Conservation (phyloP, 139 green algal species). For the Chlorella sp. region DNA sequence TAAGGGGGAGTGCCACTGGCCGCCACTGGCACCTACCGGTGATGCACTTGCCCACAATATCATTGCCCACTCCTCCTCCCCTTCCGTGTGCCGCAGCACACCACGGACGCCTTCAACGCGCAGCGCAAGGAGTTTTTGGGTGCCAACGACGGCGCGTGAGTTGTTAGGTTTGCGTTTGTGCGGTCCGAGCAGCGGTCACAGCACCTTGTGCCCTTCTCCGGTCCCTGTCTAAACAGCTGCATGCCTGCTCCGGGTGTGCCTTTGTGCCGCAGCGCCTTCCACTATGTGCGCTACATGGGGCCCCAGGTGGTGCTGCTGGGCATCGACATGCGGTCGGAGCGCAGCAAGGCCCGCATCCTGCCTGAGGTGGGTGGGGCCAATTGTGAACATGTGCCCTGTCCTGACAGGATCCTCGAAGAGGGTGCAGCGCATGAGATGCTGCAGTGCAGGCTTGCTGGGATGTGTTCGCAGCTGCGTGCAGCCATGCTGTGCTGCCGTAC, state of each 20-base stretch:
- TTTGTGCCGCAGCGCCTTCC: constrained; percentile 28
- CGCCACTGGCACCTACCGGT: too few relatives aligned
- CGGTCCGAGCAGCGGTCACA: too few relatives aligned
- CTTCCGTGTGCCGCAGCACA: constrained; percentile 48
- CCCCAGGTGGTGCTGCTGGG: constrained; percentile 47
- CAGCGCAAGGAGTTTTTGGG: constrained; percentile 28
- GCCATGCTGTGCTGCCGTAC: too few relatives aligned
- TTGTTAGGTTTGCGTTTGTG: too few relatives aligned
- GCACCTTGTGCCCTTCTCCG: too few relatives aligned
- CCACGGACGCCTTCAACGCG: constrained; percentile 45
- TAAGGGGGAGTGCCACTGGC: too few relatives aligned
- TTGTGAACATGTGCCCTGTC: too few relatives aligned
- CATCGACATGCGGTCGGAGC: constrained; percentile 55
- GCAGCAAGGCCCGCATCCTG: constrained; percentile 52
- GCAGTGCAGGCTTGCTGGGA: neutral
- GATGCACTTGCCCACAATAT: too few relatives aligned
- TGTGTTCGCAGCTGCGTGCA: neutral
- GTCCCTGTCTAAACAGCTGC: neutral
- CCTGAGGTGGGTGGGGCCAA: constrained; percentile 17
- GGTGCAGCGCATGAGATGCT: too few relatives aligned
- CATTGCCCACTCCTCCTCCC: too few relatives aligned
- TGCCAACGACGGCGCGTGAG: constrained; percentile 12
- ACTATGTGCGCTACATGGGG: constrained; percentile 49
- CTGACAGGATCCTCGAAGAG: too few relatives aligned
- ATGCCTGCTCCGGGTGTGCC: too few relatives aligned